Base-by-base conservation (phyloP, 2,329 filamentous ascomycete genomes). In the Neoarthrinium moseri region DNA sequence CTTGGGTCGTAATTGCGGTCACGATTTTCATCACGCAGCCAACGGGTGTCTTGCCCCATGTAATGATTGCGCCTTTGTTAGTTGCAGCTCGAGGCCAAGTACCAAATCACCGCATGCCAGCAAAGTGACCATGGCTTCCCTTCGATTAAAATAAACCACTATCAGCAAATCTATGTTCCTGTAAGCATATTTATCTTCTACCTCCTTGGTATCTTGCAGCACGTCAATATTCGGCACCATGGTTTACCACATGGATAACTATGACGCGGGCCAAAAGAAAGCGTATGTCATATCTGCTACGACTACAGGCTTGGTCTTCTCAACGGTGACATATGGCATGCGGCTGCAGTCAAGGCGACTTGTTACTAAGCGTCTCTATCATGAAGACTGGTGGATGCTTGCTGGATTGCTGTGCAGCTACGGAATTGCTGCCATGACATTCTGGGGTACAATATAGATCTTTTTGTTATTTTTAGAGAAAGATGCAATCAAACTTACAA, bases 221-320 rank as follows among this genome's bases (percentile, higher is more conserved):
- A n/a, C n/a, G n/a, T n/a, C n/a, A n/a, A n/a, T n/a, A n/a, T n/a
- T n/a, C n/a, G n/a, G n/a, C n/a, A 34, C 2, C n/a, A 38, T 38
- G 35, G 35, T 38, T 10, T 38, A 38, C 35, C 17, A 20, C 13
- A 38, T 38, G n/a, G 35, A 38, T 21, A 38, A 21, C 10, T 38
- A 20, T 15, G 18, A 38, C 35, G 15, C 35, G 17, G 18, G 27
- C 35, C 37, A 40, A 18, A 40, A 40, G 37, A 20, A 23, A 23
- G 37, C 24, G 11, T 40, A 26, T 27, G 37, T 40, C 5, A 27
- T 29, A 8, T 5, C 23, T n/a, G 21, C 37, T 23, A 23, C 17
- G 6, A n/a, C 37, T 18, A 40, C 27, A 8, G 37, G 37, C 12
- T 15, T 40, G 37, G 5, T 12, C 6, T 23, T 40, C 11, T 27